Evolutionary conservation across 2,329 filamentous ascomycete species (phyloP).

Genomic region (Fusarium chaquense): DNA sequence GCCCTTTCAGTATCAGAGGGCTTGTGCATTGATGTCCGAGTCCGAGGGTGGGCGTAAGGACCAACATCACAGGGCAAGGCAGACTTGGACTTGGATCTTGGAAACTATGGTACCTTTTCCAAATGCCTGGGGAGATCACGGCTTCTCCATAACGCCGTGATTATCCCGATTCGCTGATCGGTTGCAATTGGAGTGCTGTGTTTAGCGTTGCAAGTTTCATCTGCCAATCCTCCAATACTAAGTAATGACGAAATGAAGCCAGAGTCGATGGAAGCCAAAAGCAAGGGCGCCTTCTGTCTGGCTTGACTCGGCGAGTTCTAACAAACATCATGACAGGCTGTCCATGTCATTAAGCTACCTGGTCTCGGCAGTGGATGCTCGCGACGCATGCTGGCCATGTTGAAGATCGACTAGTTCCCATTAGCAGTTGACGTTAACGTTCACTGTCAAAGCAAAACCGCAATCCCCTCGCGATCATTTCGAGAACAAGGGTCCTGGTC

Average conservation of each 20-base stretch:
- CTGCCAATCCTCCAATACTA: constrained; percentile 9
- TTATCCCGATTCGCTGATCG: constrained; percentile 12
- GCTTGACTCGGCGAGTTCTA: constrained; percentile 1
- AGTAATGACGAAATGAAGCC: constrained; percentile 9
- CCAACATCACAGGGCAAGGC: constrained; percentile 19
- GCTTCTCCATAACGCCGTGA: constrained; percentile 1
- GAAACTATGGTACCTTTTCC: background rate
- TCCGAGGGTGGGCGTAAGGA: constrained; percentile 11
- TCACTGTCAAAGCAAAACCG: constrained; percentile 6
- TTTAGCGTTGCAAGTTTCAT: constrained; percentile 8
- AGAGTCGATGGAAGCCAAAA: background rate
- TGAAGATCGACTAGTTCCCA: constrained; percentile 25
- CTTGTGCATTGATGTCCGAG: constrained; percentile 27
- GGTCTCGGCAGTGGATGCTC: constrained; percentile 12
- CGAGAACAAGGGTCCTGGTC: constrained; percentile 25
- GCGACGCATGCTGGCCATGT: constrained; percentile 8
- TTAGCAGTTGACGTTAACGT: constrained; percentile 23
- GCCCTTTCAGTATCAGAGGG: constrained; percentile 32
- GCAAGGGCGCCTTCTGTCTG: background rate
- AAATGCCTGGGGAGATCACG: constrained; percentile 2
- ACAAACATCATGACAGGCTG: background rate
- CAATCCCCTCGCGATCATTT: constrained; percentile 18
- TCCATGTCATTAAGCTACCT: constrained; percentile 1
- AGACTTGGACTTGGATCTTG: constrained; percentile 17
- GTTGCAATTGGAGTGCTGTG: background rate